phyloP scores from a whole-genome alignment of 768 basidiomycete genomes.

The Serendipita sp. region DNA sequence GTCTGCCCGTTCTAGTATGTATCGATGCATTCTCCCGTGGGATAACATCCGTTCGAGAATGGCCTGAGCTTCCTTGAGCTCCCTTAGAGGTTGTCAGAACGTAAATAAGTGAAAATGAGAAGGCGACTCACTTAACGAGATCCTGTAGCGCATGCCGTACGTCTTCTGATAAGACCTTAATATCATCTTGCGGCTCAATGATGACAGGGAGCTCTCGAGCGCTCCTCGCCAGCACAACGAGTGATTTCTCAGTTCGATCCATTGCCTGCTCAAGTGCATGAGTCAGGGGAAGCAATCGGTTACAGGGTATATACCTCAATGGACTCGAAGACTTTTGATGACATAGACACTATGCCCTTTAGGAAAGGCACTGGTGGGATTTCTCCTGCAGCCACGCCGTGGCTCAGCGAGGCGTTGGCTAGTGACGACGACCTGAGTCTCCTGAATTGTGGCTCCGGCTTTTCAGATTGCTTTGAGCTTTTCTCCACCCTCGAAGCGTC shows the following conservation, averaged over 20 bases:
- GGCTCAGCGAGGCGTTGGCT: not conserved
- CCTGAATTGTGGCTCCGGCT: too few species aligned
- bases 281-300: not conserved
- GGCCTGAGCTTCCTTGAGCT: not conserved
- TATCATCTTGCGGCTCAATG: not conserved
- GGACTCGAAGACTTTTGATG: not conserved
- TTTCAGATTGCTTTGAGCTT: too few species aligned
- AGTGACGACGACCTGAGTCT: not conserved
- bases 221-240: not conserved
- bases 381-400: not conserved
- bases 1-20: not conserved
- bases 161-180: not conserved
- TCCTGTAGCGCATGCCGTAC: not conserved
- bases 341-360: not conserved
- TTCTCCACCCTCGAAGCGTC: too few species aligned
- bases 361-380: not conserved
- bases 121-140: not conserved
- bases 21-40: not conserved
- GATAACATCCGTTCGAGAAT: not conserved
- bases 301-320: not conserved
- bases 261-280: not conserved
- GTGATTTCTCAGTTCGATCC: not conserved
- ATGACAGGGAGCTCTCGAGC: not conserved
- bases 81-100: not conserved
- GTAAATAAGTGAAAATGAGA: not conserved